Evolutionary conservation across 1,284 basidiomycete species (phyloP).

Genomic region (Amylostereum chailletii): DNA sequence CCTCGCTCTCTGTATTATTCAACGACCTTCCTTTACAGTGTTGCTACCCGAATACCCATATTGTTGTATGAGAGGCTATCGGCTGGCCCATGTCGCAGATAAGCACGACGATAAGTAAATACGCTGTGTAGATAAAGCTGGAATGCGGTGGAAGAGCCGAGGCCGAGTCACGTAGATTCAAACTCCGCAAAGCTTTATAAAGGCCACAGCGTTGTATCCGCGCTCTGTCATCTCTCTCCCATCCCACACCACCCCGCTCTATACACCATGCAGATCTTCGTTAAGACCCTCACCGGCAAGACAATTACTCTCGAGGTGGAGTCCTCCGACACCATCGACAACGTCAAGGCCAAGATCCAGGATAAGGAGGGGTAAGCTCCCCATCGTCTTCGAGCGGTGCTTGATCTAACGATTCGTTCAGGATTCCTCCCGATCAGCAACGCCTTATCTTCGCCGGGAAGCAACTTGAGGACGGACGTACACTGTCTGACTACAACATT

Average conservation of each 20-base stretch:
- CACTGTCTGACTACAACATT: conserved; percentile 79
- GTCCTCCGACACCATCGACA: conserved; percentile 79
- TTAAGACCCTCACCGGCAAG: conserved; percentile 83
- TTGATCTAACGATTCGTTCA: conserved; percentile 12
- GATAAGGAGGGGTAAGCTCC: conserved; percentile 60
- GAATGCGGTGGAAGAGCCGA: no score
- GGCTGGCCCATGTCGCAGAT: no score
- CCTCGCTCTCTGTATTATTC: no score
- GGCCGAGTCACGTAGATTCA: no score
- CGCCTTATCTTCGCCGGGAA: conserved; percentile 86
- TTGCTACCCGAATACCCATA: no score
- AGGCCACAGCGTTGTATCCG: no score
- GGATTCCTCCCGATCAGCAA: conserved; percentile 78
- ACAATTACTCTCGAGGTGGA: conserved; percentile 86
- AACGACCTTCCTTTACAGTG: no score
- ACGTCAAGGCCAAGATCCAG: conserved; percentile 74
- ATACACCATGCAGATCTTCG: conserved; percentile 70
- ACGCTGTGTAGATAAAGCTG: no score
- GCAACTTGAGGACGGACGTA: conserved; percentile 77
- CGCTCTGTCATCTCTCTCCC: neutral
- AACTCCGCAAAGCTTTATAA: no score
- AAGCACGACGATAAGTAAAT: no score
- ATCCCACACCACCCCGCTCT: conserved; percentile 7
- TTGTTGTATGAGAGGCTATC: no score
- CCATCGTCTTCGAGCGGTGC: neutral